Evolutionary conservation across 2,329 filamentous ascomycete species (phyloP), one percentile per base, ranked within the genome.

Genomic region (Rhexocercosporidium sp.): DNA sequence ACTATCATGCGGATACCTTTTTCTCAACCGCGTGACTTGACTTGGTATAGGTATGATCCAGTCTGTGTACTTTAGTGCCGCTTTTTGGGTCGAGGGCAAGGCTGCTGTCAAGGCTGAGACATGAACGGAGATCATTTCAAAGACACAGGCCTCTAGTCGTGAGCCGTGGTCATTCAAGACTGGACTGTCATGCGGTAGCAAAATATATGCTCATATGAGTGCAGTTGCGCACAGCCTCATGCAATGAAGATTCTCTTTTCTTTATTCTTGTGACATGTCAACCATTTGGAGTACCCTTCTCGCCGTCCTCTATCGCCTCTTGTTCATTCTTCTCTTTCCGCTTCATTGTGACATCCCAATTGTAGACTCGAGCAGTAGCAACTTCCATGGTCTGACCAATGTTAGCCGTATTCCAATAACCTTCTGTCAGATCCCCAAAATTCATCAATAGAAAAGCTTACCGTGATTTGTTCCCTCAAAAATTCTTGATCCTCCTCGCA

Each of bases 401-500:
- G 63, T 72, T 56, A 72, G 66, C 31, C 31, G 12, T 25, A 25
- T 39, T 18, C 34, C 12, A 12, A 14, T 27, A 39, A 1, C 16
- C 12, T 11, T 3, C 34, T 25, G 4, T 18, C 12, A 18, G 7
- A 29, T 14, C 39, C 27, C 44, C 8, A 22, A 51, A 41, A 3
- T 29, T 25, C 49, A 20, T 20, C 2, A 16, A 44, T 59, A 22
- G 27, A 49, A 66, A 49, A 67, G 81, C 88, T 73, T 82, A 96
- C 94, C 70, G 96, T 99, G 74, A 99, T 97, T 81, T 99, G 96
- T 79, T 98, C 95, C 69, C 96, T 84, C 75, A 99, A 81, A 78
- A 98, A 99, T 78, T 98, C 96, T 76, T 97, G 80, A 79, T 99
- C 96, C 82, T 99, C 96, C 77, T 97, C 94, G 77, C 94, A 97